These are phyloP conservation scores for Ceratobasidium sp. DNA, from an alignment of 1,284 basidiomycete genomes.

Conservation along the genomic window DNA sequence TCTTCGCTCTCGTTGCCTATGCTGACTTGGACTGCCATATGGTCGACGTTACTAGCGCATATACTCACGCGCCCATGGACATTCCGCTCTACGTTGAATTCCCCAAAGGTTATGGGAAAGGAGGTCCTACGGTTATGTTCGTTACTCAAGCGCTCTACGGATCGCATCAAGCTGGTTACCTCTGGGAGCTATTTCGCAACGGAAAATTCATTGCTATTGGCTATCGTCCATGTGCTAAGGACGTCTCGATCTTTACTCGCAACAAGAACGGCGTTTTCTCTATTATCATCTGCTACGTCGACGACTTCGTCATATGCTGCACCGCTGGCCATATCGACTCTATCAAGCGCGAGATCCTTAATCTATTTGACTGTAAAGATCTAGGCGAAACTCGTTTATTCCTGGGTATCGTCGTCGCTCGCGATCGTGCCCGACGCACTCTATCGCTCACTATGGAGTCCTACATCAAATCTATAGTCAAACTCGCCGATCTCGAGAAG, in stretches of 20 bases:
- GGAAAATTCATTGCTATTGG: slow-evolving; percentile 3
- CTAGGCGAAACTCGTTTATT: slow-evolving; percentile 40
- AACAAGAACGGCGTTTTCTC: neutral
- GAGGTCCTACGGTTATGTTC: slow-evolving; percentile 6
- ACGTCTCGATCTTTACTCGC: neutral
- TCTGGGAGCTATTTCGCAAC: slow-evolving; percentile 12
- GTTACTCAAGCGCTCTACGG: neutral
- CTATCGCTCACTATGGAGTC: slow-evolving; percentile 26
- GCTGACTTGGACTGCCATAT: slow-evolving; percentile 14
- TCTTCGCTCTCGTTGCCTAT: neutral
- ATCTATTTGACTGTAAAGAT: slow-evolving; percentile 34
- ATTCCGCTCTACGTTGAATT: slow-evolving; percentile 9
- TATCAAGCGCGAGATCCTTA: slow-evolving; percentile 13
- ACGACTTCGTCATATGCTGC: slow-evolving; percentile 25
- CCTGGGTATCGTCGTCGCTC: slow-evolving; percentile 37
- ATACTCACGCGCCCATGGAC: slow-evolving; percentile 15
- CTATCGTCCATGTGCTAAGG: neutral
- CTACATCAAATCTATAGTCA: slow-evolving; percentile 40
- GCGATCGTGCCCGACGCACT: slow-evolving; percentile 4
- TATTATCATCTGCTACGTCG: slow-evolving; percentile 5
- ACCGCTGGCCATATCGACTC: slow-evolving; percentile 1
- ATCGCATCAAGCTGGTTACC: slow-evolving; percentile 1
- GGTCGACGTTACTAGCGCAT: slow-evolving; percentile 23
- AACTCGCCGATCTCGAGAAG: slow-evolving; percentile 15
- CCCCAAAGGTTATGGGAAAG: slow-evolving; percentile 17